phyloP scores from a whole-genome alignment of 805 yeast species.

The Metschnikowia peoriensis region DNA sequence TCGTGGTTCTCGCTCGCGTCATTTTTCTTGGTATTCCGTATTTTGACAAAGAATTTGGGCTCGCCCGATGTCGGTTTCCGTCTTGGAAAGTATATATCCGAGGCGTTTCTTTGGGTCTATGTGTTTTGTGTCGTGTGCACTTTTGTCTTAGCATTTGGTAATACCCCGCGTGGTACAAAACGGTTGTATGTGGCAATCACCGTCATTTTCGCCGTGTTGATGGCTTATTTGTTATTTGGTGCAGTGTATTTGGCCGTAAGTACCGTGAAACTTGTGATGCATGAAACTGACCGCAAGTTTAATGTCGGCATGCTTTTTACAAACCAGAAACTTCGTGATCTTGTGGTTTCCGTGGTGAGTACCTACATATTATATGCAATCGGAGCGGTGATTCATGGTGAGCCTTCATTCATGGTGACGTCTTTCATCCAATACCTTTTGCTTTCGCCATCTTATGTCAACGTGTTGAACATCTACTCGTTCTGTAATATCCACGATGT shows the following conservation, averaged over 20 bases:
- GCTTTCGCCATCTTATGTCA: conserved; percentile 85
- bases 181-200: conserved; percentile 73
- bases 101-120: conserved; percentile 82
- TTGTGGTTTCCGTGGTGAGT: conserved; percentile 79
- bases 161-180: conserved; percentile 88
- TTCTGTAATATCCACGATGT: conserved; percentile 95
- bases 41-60: conserved; percentile 74
- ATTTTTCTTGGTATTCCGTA: conserved; percentile 88
- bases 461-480: conserved; percentile 89
- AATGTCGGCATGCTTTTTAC: conserved; percentile 50
- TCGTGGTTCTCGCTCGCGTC: conserved; percentile 92
- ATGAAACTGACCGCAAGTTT: conserved; percentile 40
- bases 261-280: conserved; percentile 58
- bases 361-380: conserved; percentile 80
- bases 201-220: conserved; percentile 76
- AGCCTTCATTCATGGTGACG: conserved; percentile 92
- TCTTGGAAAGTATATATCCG: conserved; percentile 75
- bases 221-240: conserved; percentile 88
- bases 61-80: conserved; percentile 57
- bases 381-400: conserved; percentile 78
- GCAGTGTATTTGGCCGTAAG: conserved; percentile 76
- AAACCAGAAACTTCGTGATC: conserved; percentile 75
- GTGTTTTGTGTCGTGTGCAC: conserved; percentile 78
- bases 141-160: conserved; percentile 88
- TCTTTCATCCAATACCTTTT: conserved; percentile 81